Conservation (phyloP, 164 flowering plant species). For the Platanus orientalis region DNA sequence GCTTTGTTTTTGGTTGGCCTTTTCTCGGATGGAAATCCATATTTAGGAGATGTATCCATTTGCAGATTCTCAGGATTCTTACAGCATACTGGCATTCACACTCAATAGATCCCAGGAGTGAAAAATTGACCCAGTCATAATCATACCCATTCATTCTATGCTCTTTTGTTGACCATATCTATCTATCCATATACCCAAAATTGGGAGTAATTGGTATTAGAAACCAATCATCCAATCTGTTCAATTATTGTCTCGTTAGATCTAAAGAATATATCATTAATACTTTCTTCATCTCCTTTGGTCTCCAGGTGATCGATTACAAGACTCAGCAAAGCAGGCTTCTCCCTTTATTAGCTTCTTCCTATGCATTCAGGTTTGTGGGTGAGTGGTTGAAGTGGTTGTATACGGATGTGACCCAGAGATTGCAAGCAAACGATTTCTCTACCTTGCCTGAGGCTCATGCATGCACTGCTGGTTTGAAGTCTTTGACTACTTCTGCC, state of each 20-base stretch:
- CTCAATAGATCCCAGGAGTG: background rate
- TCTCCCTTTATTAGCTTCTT: constrained; percentile 94
- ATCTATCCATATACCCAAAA: no score
- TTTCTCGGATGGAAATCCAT: background rate
- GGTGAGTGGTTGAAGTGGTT: constrained; percentile 97
- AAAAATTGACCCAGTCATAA: no score
- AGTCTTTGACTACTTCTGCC: constrained; percentile 84
- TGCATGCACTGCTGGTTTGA: constrained; percentile 99
- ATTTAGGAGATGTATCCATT: background rate
- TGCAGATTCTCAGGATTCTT: background rate
- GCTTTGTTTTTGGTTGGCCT: background rate
- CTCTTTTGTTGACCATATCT: no score
- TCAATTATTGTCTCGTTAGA: no score
- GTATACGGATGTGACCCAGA: constrained; percentile 85
- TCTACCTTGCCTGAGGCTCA: constrained; percentile 98
- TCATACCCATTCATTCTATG: no score
- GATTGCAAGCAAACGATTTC: constrained; percentile 81
- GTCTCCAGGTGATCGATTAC: constrained; percentile 86
- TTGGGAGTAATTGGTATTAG: no score
- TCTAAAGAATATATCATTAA: no score
- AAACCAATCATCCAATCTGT: no score
- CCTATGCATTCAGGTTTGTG: constrained; percentile 94
- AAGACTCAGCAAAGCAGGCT: constrained; percentile 98
- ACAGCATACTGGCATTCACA: background rate
- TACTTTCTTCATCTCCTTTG: background rate